A percentile compares a stretch with the other conserved stretches of the same genome.
phyloP scores from a whole-genome alignment of 331 rosid genomes.

The Arachis monticola region DNA sequence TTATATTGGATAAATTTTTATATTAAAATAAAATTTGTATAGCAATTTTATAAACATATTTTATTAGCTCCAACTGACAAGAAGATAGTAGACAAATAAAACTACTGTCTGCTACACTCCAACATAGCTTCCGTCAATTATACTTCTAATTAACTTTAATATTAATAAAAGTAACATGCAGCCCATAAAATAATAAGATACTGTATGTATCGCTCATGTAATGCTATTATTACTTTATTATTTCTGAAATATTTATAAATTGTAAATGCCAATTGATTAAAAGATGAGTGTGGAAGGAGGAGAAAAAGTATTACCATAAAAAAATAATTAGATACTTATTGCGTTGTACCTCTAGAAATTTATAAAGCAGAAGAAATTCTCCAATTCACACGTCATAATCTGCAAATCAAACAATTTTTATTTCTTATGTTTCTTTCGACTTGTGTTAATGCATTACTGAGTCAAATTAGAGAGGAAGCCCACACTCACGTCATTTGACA shows the following conservation, averaged over 20 bases:
- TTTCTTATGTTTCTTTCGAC: conserved; percentile 20
- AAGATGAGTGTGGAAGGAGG: not conserved
- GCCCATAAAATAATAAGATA: not conserved
- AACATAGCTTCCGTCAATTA: conserved; percentile 26
- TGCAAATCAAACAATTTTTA: conserved; percentile 27
- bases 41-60: not conserved
- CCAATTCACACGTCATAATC: conserved; percentile 28
- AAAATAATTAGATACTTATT: conserved; percentile 21
- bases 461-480: conserved; percentile 27
- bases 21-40: not conserved
- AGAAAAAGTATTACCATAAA: conserved; percentile 4
- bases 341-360: not conserved
- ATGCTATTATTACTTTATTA: not conserved
- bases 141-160: not conserved
- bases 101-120: conserved; percentile 30
- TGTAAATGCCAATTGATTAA: not conserved
- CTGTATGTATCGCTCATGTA: not conserved
- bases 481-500: conserved; percentile 36
- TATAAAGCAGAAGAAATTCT: conserved; percentile 22
- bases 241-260: conserved; percentile 6
- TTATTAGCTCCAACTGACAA: conserved; percentile 2
- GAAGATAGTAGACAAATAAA: conserved; percentile 13
- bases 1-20: not conserved
- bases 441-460: conserved; percentile 13
- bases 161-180: conserved; percentile 10